Evolutionary conservation across 2,329 filamentous ascomycete genomes (phyloP).

Genomic region (Cercospora janseana): DNA sequence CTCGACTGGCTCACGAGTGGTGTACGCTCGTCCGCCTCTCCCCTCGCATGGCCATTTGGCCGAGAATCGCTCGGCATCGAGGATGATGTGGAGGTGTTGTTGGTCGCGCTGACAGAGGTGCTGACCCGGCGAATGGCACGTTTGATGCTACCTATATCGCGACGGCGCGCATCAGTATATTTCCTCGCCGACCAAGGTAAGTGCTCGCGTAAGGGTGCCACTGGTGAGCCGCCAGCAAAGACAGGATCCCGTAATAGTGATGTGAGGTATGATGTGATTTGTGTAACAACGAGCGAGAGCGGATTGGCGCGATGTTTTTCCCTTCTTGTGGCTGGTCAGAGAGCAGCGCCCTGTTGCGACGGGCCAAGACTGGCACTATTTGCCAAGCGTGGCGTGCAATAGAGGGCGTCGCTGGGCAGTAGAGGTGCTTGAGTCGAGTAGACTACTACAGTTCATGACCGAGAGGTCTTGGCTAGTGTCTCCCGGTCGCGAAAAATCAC

Average conservation of each 20-base stretch:
- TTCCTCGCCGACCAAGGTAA: too few relatives aligned
- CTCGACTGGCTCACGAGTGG: constrained; percentile 29
- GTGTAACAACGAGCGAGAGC: background rate
- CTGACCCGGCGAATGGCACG: constrained; percentile 29
- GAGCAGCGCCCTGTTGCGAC: too few relatives aligned
- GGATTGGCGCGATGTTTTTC: background rate
- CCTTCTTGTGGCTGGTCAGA: constrained; percentile 10
- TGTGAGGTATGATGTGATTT: background rate
- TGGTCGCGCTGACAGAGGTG: constrained; percentile 22
- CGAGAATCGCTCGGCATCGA: constrained; percentile 17
- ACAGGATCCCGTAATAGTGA: too few relatives aligned
- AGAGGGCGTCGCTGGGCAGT: constrained; percentile 1
- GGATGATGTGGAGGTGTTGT: constrained; percentile 13
- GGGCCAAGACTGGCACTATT: constrained; percentile 7
- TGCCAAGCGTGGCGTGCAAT: constrained; percentile 5
- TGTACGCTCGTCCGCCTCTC: constrained; percentile 30
- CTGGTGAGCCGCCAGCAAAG: too few relatives aligned
- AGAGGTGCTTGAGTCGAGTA: background rate
- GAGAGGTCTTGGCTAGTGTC: background rate
- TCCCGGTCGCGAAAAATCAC: constrained; percentile 8
- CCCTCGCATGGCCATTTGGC: constrained; percentile 23
- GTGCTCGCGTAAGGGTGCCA: too few relatives aligned
- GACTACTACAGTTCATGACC: too few relatives aligned
- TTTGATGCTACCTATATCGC: constrained; percentile 17
- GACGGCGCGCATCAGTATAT: constrained; percentile 6